These are phyloP conservation scores for Blastomyces emzantsi DNA, from an alignment of 2,329 filamentous ascomycete genomes.

Conservation along the genomic window DNA sequence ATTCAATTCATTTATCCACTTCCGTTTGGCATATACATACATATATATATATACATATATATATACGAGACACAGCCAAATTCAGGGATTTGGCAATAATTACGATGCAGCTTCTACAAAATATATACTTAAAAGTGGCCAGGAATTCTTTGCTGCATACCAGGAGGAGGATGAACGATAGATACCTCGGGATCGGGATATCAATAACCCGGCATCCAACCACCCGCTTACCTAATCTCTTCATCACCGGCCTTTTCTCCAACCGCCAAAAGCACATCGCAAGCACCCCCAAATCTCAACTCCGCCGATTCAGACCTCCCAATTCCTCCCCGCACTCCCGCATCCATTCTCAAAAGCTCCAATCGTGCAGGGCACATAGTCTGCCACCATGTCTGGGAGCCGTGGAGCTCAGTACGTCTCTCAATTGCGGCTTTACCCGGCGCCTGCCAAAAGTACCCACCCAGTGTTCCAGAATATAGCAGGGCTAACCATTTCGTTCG, in stretches of 20 bases:
- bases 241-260: not conserved
- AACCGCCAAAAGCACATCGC: not conserved
- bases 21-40: not conserved
- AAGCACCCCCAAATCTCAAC: not conserved
- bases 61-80: too few relatives aligned
- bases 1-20: not conserved
- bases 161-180: too few relatives aligned
- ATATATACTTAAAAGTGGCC: too few relatives aligned
- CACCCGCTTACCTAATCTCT: not conserved
- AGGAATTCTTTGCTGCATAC: too few relatives aligned
- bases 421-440: not conserved
- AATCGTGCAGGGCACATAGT: constrained; percentile 5
- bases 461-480: not conserved
- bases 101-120: too few relatives aligned
- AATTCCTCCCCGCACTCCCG: not conserved
- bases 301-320: constrained; percentile 1
- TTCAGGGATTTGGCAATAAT: too few relatives aligned
- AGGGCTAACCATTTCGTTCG: not conserved
- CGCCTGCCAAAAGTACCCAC: too few relatives aligned
- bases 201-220: not conserved
- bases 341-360: not conserved
- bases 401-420: constrained; percentile 15
- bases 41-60: not conserved
- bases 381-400: constrained; percentile 16
- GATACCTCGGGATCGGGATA: not conserved